A percentile compares a stretch with the other conserved stretches of the same genome.
Evolutionary conservation across 2,329 filamentous ascomycete species (phyloP).

Genomic region (Herpotrichia juniperi): DNA sequence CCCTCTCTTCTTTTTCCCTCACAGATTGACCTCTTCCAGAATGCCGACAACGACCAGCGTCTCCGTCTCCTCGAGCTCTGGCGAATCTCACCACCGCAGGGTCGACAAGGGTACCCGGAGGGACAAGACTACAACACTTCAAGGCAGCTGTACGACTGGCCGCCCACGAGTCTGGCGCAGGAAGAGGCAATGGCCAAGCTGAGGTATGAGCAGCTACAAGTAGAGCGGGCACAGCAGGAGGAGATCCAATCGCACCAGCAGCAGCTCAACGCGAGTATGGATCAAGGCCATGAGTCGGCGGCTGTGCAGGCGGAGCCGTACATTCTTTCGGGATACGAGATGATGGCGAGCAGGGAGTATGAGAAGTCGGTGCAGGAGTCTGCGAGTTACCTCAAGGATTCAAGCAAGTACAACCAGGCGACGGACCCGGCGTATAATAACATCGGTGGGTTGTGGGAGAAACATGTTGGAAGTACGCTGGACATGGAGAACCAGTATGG

Average conservation of each 20-base stretch:
- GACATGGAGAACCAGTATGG: constrained; percentile 74
- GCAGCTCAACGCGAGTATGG: constrained; percentile 36
- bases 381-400: constrained; percentile 34
- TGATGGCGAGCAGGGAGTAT: constrained; percentile 68
- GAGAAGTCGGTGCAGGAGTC: constrained; percentile 54
- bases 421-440: constrained; percentile 72
- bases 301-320: constrained; percentile 68
- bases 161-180: constrained; percentile 58
- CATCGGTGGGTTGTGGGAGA: constrained; percentile 54
- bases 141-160: constrained; percentile 57
- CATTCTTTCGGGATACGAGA: constrained; percentile 81
- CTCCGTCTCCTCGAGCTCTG: constrained; percentile 81
- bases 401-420: constrained; percentile 59
- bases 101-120: constrained; percentile 37
- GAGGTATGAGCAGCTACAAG: constrained; percentile 62
- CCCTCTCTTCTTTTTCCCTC: constrained; percentile 71
- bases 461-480: constrained; percentile 49
- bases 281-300: constrained; percentile 12
- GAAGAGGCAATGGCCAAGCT: constrained; percentile 63
- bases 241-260: constrained; percentile 34
- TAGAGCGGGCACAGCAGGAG: constrained; percentile 32
- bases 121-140: constrained; percentile 54
- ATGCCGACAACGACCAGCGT: constrained; percentile 74
- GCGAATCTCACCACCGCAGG: constrained; percentile 74
- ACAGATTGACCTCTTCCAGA: constrained; percentile 79